Conservation (phyloP, 73 alveolate genomes). For the Uronychia binucleata region DNA sequence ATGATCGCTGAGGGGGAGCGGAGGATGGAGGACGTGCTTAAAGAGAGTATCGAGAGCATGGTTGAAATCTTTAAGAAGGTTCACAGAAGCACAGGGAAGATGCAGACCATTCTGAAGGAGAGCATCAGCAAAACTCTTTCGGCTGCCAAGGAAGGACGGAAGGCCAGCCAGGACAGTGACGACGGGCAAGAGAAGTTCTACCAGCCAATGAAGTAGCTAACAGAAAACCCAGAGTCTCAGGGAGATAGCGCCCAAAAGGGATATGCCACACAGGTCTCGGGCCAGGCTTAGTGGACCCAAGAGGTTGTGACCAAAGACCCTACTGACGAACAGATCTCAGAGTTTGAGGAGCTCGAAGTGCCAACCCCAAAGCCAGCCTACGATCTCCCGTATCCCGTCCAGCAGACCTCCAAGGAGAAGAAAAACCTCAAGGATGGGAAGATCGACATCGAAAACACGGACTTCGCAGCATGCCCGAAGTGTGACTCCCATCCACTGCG, state of each 20-base stretch:
- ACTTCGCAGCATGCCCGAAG: conserved; percentile 46
- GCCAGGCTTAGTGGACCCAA: too few species aligned
- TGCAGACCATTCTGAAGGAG: conserved; percentile 20
- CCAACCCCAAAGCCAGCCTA: too few species aligned
- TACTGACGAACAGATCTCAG: too few species aligned
- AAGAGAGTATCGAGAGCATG: conserved; percentile 82
- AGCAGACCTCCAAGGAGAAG: too few species aligned
- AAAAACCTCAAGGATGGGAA: too few species aligned
- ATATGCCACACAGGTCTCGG: background rate
- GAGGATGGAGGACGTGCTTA: conserved; percentile 74
- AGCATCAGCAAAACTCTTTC: background rate
- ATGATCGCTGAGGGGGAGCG: conserved; percentile 84
- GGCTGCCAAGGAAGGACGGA: background rate
- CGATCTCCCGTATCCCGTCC: too few species aligned
- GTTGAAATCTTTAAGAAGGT: conserved; percentile 70
- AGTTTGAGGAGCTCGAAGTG: too few species aligned
- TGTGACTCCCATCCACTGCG: conserved; percentile 34
- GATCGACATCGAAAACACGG: conserved; percentile 17
- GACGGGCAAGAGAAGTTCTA: too few species aligned
- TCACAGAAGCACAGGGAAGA: conserved; percentile 41
- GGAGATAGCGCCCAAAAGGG: background rate
- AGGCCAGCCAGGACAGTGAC: background rate
- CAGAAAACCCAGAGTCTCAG: background rate
- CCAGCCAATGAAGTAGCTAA: background rate
- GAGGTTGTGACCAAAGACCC: too few species aligned